A percentile compares a stretch with the other conserved stretches of the same genome.
Conservation (phyloP, 1,139 yeast genomes). For the Pichia sp. region DNA sequence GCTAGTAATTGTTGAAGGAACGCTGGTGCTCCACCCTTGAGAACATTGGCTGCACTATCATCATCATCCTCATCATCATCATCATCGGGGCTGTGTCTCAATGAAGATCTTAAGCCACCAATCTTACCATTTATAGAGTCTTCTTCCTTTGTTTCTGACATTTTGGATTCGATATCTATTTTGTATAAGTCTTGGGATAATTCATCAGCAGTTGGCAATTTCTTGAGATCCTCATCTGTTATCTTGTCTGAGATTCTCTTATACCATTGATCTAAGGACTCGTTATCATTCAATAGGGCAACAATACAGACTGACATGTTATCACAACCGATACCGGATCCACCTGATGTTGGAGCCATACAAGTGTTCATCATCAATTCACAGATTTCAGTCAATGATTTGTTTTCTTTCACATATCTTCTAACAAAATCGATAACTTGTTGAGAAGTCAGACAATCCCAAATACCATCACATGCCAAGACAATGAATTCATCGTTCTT, state of each 20-base stretch:
- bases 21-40: constrained; percentile 18
- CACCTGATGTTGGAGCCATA: constrained; percentile 88
- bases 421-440: constrained; percentile 92
- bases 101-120: constrained; percentile 10
- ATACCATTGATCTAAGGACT: constrained; percentile 83
- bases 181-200: constrained; percentile 26
- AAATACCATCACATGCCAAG: constrained; percentile 96
- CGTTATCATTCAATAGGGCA: constrained; percentile 66
- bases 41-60: constrained; percentile 18
- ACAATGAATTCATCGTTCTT: constrained; percentile 79
- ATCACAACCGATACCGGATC: constrained; percentile 96
- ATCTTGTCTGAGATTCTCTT: constrained; percentile 54
- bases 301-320: constrained; percentile 94
- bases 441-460: constrained; percentile 96
- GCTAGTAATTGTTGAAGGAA: constrained; percentile 19
- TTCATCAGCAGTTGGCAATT: constrained; percentile 27
- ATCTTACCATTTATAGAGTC: constrained; percentile 9
- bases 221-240: constrained; percentile 22
- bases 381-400: constrained; percentile 64
- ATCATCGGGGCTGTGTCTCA: constrained; percentile 3
- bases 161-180: constrained; percentile 24
- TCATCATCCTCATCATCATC: constrained; percentile 23
- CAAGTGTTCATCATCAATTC: constrained; percentile 93
- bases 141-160: constrained; percentile 16
- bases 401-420: constrained; percentile 73